Percentiles rank a stretch among this genome's conserved stretches.
Evolutionary conservation across 768 basidiomycete species (phyloP).

Genomic region (Tylopilus rubrobrunneus): DNA sequence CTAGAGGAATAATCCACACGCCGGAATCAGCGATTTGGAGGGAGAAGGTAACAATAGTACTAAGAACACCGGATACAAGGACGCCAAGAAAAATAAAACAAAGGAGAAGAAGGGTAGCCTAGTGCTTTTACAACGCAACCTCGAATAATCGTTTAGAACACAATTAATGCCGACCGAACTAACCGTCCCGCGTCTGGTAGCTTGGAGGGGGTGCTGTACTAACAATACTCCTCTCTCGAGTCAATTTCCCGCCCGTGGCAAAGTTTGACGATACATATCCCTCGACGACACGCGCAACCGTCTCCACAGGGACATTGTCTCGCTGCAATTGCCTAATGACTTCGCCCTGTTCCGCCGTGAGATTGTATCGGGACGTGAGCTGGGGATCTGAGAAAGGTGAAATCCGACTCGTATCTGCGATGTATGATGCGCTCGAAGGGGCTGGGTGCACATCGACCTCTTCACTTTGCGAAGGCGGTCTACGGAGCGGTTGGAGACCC

Average conservation of each 20-base stretch:
- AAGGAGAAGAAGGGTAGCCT: no score
- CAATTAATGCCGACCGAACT: not conserved
- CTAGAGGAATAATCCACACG: no score
- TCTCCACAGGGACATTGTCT: slow-evolving; percentile 11
- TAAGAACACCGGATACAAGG: no score
- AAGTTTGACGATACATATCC: not conserved
- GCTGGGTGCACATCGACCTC: not conserved
- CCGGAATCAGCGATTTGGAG: no score
- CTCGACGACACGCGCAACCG: slow-evolving; percentile 15
- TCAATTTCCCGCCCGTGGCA: no score
- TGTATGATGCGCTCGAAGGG: not conserved
- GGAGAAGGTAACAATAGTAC: no score
- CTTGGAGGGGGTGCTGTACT: slow-evolving; percentile 18
- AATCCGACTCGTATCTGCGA: not conserved
- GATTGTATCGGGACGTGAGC: not conserved
- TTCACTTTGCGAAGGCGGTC: not conserved
- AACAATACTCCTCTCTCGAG: not conserved
- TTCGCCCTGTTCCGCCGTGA: slow-evolving; percentile 16
- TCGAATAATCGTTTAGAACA: no score
- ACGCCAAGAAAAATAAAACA: no score
- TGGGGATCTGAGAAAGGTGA: not conserved
- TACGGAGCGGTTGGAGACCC: slow-evolving; percentile 4
- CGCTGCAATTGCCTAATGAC: slow-evolving; percentile 8
- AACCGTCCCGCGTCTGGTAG: slow-evolving; percentile 11
- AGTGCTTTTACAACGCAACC: no score